Evolutionary conservation across 345 rosid species (phyloP), one percentile per base, ranked within the genome.

Genomic region (Rhizophora mangle): DNA sequence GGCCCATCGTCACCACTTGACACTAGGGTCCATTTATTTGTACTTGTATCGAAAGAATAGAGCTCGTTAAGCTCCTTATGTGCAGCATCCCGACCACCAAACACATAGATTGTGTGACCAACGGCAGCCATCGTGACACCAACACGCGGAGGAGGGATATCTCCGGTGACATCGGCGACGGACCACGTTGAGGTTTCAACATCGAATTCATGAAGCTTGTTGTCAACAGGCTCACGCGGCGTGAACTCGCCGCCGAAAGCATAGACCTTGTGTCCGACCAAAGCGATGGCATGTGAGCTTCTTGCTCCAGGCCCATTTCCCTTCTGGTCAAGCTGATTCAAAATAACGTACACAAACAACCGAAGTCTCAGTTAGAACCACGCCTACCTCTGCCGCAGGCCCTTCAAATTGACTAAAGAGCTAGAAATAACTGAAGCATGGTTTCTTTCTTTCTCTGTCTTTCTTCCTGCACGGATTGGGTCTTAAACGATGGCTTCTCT

Each of bases 211-310:
- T 91, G 74, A 68, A 93, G 86, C 2, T 82, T 67, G 89, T 91
- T 91, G 84, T 93, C 97, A 0, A 93, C 96, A 0, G 98, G 97
- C 71, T 89, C 95, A 49, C 97, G 92, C 0, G 97, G 98, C 20
- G 75, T 47, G 68, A 85, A 87, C 72, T 93, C 97, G 6, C 98
- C 97, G 4, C 97, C 97, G 18, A 93, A 89, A 34, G 87, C 88
- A 20, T 91, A 93, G 49, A 84, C 84, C 76, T 83, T 88, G 31
- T 75, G 63, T 3, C 88, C 92, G 1, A 93, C 86, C 10, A 91
- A 52, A 67, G 97, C 70, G 55, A 93, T 71, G 73, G 97, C 97
- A 15, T 93, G 98, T 1, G 96, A 93, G 84, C 98, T 93, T 80
- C 97, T 83, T 43, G 96, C 92, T 75, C 96, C 98, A 21, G 96